Percentiles rank a stretch among this genome's conserved stretches.
Evolutionary conservation across 2,329 filamentous ascomycete species (phyloP).

Genomic region (Monosporascus sp.): DNA sequence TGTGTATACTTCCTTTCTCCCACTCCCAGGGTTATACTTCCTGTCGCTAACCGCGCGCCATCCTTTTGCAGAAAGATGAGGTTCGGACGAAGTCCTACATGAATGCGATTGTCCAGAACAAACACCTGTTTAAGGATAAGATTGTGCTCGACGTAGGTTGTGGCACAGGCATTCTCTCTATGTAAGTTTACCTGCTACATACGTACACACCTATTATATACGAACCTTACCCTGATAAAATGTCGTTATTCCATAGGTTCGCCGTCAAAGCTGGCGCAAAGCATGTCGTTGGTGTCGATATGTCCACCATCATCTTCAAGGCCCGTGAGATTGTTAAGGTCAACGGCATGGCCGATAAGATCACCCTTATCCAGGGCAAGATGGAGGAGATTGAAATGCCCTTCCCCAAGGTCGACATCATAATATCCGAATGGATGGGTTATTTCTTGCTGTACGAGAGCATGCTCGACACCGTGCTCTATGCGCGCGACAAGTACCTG

Average conservation of each 20-base stretch:
- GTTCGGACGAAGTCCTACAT: constrained; percentile 95
- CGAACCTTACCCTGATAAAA: not conserved
- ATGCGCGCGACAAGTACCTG: constrained; percentile 91
- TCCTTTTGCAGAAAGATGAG: constrained; percentile 77
- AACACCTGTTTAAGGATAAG: constrained; percentile 79
- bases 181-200: constrained; percentile 54
- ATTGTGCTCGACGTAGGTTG: constrained; percentile 95
- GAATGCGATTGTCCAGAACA: constrained; percentile 96
- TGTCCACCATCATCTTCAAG: constrained; percentile 99
- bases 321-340: constrained; percentile 87
- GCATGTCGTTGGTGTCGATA: constrained; percentile 98
- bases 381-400: constrained; percentile 98
- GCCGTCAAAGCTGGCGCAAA: constrained; percentile 93
- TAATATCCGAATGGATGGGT: constrained; percentile 99
- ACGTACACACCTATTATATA: not conserved
- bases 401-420: constrained; percentile 95
- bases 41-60: constrained; percentile 18
- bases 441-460: constrained; percentile 98
- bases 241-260: constrained; percentile 59
- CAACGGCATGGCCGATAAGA: constrained; percentile 93
- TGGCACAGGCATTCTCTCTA: constrained; percentile 95
- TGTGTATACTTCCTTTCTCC: constrained; percentile 44
- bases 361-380: constrained; percentile 96
- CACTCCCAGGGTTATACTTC: not conserved
- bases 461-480: constrained; percentile 98